Base-by-base conservation (phyloP, 257 asterid genomes). In the Nicotiana noctiflora region DNA sequence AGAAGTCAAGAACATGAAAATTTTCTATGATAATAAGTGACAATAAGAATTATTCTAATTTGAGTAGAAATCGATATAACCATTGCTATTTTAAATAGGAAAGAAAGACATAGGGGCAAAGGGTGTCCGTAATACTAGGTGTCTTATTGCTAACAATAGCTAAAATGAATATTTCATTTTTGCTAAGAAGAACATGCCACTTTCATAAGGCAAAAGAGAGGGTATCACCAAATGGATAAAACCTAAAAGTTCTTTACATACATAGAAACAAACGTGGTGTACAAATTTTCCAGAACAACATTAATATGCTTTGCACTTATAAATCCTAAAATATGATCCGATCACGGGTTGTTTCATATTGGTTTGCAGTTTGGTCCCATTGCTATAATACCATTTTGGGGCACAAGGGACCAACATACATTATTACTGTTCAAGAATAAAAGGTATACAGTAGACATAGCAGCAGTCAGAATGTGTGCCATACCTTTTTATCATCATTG, bases 291-390 rank as follows among this genome's bases (percentile, higher is more conserved):
- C 34, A 51, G 19, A 74, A 76, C 44, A 34, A 25, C 37, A 31
- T 3, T 17, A 32, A 49, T 27, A 75, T 60, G 74, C 46, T 84
- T 52, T 32, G 51, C 15, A 10, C n/a, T 59, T 32, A 32, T 37
- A 70, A 70, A 83, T 77, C 72, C 79, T 78, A 81, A 13, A 81
- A 77, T 44, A 81, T 31, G 32, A 31, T 82, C 84, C 31, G 10
- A 76, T 88, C 91, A 88, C 91, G 90, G 90, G 88, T 85, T 77
- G 64, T 68, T 63, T 57, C 15, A 56, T 81, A 61, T 77, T 57
- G 12, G 46, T 72, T 46, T 46, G 9, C 56, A 46, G 1, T 80
- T 83, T 81, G 86, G 80, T 29, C 82, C 65, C 79, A 62, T 76
- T 59, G 61, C 60, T 46, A 72, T 72, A 31, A 72, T 72, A 72